Evolutionary conservation across 108 stramenopile species (phyloP), one percentile per base, ranked within the genome.

Genomic region (Cyclotella kingstonii): DNA sequence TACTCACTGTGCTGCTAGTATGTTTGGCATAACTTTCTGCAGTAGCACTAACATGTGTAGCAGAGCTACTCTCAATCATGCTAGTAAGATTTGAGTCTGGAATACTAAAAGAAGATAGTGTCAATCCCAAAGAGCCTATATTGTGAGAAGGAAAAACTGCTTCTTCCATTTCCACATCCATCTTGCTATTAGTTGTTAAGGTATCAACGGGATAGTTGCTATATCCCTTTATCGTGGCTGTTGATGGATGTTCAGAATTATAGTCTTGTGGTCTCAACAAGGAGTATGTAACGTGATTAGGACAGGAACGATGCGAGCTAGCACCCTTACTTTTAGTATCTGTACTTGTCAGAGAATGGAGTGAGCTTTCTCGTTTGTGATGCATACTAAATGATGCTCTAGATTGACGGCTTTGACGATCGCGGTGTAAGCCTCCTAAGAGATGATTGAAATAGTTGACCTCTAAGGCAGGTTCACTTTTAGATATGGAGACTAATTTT

Each of bases 111-210:
- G n/a, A n/a, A n/a, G n/a, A n/a, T n/a, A n/a, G n/a, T n/a, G n/a
- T n/a, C n/a, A n/a, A n/a, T n/a, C n/a, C n/a, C n/a, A n/a, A n/a
- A n/a, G n/a, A n/a, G n/a, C n/a, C 42, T 28, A 9, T 14, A 5
- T 11, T 26, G 27, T 26, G n/a, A 30, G 23, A 14, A 51, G 9
- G 23, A 3, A 3, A n/a, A 5, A 29, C 5, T 51, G 50, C 14
- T 29, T 10, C 50, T 46, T 60, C 58, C 58, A 46, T 60, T 19
- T 60, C 58, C 11, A 45, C 58, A 29, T 60, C 58, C 43, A 45
- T 45, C 0, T 60, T 44, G 1, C 38, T 23, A n/a, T 6, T 9
- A 33, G 11, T 54, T 18, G 22, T 17, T 2, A 3, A 5, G 35
- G 9, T 5, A 15, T 35, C 31, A n/a, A 9, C 38, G 1, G 1